phyloP scores from a whole-genome alignment of 2,329 filamentous ascomycete species.

The Aspergillus sojae region DNA sequence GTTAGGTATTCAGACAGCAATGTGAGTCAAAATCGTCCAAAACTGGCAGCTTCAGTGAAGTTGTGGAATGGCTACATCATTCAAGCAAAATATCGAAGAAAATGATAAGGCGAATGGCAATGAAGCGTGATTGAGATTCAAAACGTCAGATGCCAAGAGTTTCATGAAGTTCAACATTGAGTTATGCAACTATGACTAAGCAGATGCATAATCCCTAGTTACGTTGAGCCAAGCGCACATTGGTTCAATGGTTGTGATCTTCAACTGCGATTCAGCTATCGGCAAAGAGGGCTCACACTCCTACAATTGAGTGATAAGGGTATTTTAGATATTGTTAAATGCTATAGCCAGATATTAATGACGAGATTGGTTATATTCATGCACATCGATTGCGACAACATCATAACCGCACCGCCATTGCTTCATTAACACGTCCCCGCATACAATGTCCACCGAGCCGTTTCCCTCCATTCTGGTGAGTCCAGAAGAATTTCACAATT shows the following conservation, averaged over 20 bases:
- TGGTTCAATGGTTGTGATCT: neutral
- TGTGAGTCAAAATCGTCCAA: neutral
- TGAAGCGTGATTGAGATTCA: neutral
- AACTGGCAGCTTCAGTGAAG: neutral
- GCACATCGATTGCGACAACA: neutral
- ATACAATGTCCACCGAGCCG: neutral
- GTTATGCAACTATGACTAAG: neutral
- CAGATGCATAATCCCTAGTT: neutral
- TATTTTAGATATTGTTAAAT: neutral
- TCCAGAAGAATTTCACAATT: conserved; percentile 17
- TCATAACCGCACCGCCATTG: neutral
- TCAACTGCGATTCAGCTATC: neutral
- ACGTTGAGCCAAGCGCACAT: neutral
- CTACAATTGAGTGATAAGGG: neutral
- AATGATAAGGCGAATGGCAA: neutral
- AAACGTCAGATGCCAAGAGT: neutral
- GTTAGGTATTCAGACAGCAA: neutral
- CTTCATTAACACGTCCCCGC: neutral
- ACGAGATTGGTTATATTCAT: no score
- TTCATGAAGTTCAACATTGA: neutral
- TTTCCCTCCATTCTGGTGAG: conserved; percentile 17
- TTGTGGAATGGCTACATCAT: neutral
- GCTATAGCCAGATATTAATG: no score
- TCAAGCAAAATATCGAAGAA: neutral
- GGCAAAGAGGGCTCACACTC: neutral